Evolutionary conservation across 2,329 filamentous ascomycete genomes (phyloP).

Genomic region (Fusarium sp.): DNA sequence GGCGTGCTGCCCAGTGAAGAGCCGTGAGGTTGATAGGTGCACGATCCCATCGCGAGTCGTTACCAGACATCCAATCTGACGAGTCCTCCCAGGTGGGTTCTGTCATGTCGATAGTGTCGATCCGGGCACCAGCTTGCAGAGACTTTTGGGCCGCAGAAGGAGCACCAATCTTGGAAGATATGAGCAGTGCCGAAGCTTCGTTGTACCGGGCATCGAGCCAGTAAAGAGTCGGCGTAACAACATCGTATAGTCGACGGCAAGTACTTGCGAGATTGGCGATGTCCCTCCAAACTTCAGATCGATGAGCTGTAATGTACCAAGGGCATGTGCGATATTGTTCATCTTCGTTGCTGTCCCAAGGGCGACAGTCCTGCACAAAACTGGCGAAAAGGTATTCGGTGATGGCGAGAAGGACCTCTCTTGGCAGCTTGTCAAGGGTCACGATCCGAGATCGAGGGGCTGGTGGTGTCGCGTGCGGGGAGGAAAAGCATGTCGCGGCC

Average conservation of each 20-base stretch:
- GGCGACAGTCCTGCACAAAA: constrained; percentile 5
- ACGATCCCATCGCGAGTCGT: neutral
- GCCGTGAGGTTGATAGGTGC: constrained; percentile 2
- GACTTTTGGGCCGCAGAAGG: neutral
- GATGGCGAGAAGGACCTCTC: neutral
- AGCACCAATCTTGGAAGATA: constrained; percentile 2
- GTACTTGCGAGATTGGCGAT: neutral
- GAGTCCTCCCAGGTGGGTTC: neutral
- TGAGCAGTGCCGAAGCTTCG: constrained; percentile 2
- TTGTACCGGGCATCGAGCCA: constrained; percentile 1
- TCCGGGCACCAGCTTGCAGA: neutral
- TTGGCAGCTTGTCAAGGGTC: neutral
- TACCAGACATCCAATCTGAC: neutral
- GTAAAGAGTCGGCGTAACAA: neutral
- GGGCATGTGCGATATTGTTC: constrained; percentile 2
- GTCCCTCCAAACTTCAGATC: constrained; percentile 1
- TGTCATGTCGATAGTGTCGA: neutral
- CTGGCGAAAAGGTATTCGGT: constrained; percentile 2
- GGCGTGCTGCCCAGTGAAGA: constrained; percentile 8
- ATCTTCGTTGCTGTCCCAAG: constrained; percentile 4
- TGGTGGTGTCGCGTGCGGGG: neutral
- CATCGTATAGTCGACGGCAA: neutral
- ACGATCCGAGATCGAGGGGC: neutral
- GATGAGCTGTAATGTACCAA: neutral
- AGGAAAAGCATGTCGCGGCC: no score